Evolutionary conservation across 331 rosid genomes (phyloP), one percentile per base, ranked within the genome.

Genomic region (Quercus lobata): DNA sequence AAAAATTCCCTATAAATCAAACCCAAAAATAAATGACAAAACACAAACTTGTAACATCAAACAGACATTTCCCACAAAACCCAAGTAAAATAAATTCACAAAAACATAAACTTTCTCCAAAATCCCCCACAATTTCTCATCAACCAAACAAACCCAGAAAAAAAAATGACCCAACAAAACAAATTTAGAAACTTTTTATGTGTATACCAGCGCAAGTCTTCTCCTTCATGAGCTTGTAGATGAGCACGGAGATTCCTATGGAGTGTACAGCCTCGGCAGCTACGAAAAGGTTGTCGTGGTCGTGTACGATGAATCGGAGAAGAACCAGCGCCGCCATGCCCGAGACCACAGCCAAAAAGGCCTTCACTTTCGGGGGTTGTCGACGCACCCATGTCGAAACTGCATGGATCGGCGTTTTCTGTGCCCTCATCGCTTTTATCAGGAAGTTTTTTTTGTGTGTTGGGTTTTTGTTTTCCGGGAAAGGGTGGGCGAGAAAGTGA

Each of bases 251-350:
- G 61, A 94, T 94, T 79, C 98, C 98, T n/a, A 86, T 78, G 62
- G 98, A 92, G 81, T 94, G 97, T 7, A 94, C 97, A n/a, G 93
- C 96, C 87, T 94, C 98, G 6, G 97, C 93, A 17, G 94, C 96
- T 34, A 90, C 96, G 69, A 94, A 94, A 60, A 94, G 97, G 78
- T 94, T 94, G 70, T 94, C 96, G 79, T 94, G 98, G 71, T 94
- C 96, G 86, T 89, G 97, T 54, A 94, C 96, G 41, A 94, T 82
- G 86, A 80, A 81, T 61, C 98, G 96, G 74, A 94, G 97, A 73
- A 89, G 53, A 70, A 85, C 96, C 62, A 94, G 84, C 70, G 98
- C 91, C 44, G 90, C 88, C 97, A 94, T 92, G 65, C 97, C 96
- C 12, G 95, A 78, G 46, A 94, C 92, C 15, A 92, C 97, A 75